These are phyloP conservation scores for Cucurbita pepo DNA, from an alignment of 306 rosid genomes.

Conservation along the genomic window DNA sequence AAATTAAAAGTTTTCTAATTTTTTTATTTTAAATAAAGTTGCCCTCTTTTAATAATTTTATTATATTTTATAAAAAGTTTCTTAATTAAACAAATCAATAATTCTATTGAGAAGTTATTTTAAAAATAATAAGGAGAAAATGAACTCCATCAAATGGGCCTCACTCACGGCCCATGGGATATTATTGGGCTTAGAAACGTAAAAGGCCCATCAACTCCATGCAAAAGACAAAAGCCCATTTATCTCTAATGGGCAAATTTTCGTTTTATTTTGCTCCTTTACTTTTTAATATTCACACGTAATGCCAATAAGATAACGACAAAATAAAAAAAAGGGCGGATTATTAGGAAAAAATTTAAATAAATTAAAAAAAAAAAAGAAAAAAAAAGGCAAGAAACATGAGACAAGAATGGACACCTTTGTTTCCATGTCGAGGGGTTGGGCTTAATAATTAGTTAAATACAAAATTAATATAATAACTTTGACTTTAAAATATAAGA, in stretches of 20 bases:
- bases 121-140: no score
- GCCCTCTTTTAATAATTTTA: no score
- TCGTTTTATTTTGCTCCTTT: not conserved
- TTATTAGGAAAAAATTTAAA: not conserved
- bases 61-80: no score
- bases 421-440: not conserved
- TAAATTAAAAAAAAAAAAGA: not conserved
- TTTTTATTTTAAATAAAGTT: no score
- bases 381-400: not conserved
- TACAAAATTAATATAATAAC: not conserved
- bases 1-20: no score
- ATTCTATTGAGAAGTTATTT: no score
- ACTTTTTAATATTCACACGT: not conserved
- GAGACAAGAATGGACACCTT: not conserved
- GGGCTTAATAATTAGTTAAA: not conserved
- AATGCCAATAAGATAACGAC: not conserved
- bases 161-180: no score
- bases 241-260: not conserved
- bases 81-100: no score
- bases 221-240: not conserved
- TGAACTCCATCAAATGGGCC: no score
- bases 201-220: not conserved
- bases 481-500: not conserved
- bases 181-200: not conserved
- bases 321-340: not conserved